Evolutionary conservation across 441 rosid genomes (phyloP).

Genomic region (Jatropha multifida): DNA sequence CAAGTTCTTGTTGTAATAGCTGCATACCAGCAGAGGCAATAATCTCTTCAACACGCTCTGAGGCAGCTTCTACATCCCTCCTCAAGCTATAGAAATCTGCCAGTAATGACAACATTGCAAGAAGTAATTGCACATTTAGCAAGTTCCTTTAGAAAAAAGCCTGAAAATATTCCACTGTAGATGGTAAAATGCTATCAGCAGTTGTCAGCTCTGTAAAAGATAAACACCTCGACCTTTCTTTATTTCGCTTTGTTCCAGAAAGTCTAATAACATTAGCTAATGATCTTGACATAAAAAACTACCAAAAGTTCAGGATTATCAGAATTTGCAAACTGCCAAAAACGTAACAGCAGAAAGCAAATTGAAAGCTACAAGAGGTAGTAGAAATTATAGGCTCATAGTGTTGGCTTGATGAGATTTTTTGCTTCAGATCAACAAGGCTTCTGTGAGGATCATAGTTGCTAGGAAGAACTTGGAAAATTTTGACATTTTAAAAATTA

Average conservation of each 20-base stretch:
- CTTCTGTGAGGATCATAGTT: background rate
- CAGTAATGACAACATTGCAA: slow-evolving; percentile 14
- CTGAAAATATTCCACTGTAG: background rate
- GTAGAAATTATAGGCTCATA: background rate
- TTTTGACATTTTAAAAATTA: background rate
- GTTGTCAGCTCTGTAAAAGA: no score
- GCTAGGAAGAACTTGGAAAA: background rate
- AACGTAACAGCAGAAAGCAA: background rate
- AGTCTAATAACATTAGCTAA: background rate
- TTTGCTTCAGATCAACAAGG: background rate
- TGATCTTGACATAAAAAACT: background rate
- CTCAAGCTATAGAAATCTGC: slow-evolving; percentile 82
- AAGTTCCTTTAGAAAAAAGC: background rate
- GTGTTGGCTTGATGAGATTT: background rate
- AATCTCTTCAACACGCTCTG: slow-evolving; percentile 67
- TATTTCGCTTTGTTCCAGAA: background rate
- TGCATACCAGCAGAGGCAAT: slow-evolving; percentile 56
- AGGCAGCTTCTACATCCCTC: slow-evolving; percentile 70
- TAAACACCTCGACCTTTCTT: background rate
- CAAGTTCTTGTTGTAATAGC: slow-evolving; percentile 56
- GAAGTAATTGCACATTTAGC: background rate
- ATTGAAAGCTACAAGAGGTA: background rate
- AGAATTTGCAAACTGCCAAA: background rate
- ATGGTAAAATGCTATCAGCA: background rate
- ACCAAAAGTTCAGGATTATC: background rate